phyloP scores from a whole-genome alignment of 2,329 filamentous ascomycete genomes.

The Alternaria consortialis region DNA sequence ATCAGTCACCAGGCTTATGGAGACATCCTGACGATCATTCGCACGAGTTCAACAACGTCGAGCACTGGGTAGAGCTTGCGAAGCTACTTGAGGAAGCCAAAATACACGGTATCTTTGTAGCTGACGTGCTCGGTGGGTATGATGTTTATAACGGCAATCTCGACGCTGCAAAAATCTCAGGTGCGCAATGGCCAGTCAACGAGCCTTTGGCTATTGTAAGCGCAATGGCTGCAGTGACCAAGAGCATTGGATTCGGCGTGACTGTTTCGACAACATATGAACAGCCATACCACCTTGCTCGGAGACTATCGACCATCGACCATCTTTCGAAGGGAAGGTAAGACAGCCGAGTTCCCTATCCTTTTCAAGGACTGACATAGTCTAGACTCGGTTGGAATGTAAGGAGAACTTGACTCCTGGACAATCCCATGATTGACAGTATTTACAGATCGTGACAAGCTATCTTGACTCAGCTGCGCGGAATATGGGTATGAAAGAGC shows the following conservation, averaged over 20 bases:
- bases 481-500: constrained; percentile 67
- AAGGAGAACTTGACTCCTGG: constrained; percentile 7
- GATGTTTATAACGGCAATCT: constrained; percentile 74
- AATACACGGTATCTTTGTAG: constrained; percentile 54
- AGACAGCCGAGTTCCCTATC: neutral
- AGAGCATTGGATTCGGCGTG: constrained; percentile 73
- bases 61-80: constrained; percentile 52
- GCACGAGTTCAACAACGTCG: constrained; percentile 59
- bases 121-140: constrained; percentile 65
- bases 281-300: constrained; percentile 71
- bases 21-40: constrained; percentile 71
- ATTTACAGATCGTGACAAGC: constrained; percentile 68
- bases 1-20: constrained; percentile 66
- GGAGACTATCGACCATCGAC: constrained; percentile 72
- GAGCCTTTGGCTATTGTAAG: constrained; percentile 71
- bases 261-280: constrained; percentile 75
- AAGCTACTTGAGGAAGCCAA: constrained; percentile 51
- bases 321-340: constrained; percentile 70
- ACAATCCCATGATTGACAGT: neutral
- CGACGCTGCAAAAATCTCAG: constrained; percentile 67
- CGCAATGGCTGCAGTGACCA: constrained; percentile 73
- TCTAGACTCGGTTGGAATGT: constrained; percentile 37
- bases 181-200: constrained; percentile 76
- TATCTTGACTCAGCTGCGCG: constrained; percentile 73
- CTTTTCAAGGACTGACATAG: constrained; percentile 7